Base-by-base conservation (phyloP, 1,139 yeast genomes). In the Hyphopichia burtonii region DNA sequence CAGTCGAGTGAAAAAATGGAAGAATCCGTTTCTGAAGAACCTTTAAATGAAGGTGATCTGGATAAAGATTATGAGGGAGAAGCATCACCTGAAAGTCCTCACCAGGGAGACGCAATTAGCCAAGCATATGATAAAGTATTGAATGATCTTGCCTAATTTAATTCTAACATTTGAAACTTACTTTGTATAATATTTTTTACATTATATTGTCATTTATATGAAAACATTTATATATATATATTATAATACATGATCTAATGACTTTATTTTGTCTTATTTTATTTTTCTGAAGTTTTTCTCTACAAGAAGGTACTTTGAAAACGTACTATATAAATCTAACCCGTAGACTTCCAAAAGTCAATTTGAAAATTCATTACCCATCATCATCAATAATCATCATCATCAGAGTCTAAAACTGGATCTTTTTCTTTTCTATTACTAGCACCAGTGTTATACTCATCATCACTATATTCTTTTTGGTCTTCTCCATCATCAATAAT, bases 101-200 rank as follows among this genome's bases (percentile, higher is more conserved):
- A 4, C 48, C 39, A 54, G 7, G 50, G 53, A 6, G 68, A 59
- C 23, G 66, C 63, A 3, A 63, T 76, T 15, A 72, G 63, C 45
- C 71, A 75, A 23, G 77, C 81, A 0, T 79, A 77, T 52, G 84
- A 80, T 54, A 63, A 71, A 44, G 74, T 79, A 12, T 59, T 78
- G 41, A 30, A 30, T 30, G 32, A 30, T 8, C 32, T 16, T 30
- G n/a, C n/a, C 14, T 30, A 30, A 16, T 30, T 30, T n/a, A n/a
- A 4, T 30, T 10, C 28, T 4, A 9, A 25, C 28, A 25, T 25
- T 10, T 7, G 4, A 7, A 9, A 25, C 11, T 25, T 20, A 20
- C 7, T 25, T 25, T 25, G 28, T 25, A 11, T 12, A 25, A 22
- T 22, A 22, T 22, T 11, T 25, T 25, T 25, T 25, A 25, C 28